Conservation (phyloP, 2,329 filamentous ascomycete species). For the Leptographium procerum region DNA sequence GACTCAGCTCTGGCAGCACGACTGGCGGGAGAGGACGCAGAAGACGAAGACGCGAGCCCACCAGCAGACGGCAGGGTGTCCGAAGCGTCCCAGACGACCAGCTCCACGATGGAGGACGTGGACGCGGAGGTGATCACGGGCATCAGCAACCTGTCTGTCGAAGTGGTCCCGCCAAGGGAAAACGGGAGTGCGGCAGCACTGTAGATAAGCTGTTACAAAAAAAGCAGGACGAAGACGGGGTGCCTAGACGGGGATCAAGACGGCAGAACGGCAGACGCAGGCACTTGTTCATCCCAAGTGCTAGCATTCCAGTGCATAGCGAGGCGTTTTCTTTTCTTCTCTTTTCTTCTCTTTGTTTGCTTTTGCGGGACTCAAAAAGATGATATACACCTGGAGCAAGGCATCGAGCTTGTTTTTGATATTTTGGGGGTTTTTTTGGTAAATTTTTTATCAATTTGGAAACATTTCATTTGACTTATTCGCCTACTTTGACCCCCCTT, state of each 20-base stretch:
- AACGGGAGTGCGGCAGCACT: conserved; percentile 11
- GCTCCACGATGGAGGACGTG: conserved; percentile 29
- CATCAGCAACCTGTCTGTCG: conserved; percentile 39
- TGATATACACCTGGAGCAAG: neutral
- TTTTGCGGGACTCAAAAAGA: neutral
- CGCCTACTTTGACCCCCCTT: too few relatives aligned
- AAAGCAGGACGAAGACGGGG: too few relatives aligned
- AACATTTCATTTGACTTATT: too few relatives aligned
- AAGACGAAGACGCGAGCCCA: neutral
- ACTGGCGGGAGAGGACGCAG: neutral
- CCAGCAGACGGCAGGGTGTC: neutral
- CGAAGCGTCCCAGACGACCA: neutral
- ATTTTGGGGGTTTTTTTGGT: neutral
- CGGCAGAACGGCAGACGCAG: too few relatives aligned
- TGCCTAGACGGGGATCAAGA: too few relatives aligned
- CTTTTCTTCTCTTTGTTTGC: neutral
- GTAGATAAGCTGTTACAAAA: too few relatives aligned
- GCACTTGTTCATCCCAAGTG: neutral
- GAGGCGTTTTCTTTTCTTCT: conserved; percentile 10
- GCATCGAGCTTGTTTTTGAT: neutral
- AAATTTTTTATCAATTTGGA: too few relatives aligned
- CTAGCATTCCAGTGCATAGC: conserved; percentile 7
- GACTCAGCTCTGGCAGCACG: neutral
- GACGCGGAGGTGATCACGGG: conserved; percentile 49
- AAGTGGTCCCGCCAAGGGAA: conserved; percentile 17